phyloP scores from a whole-genome alignment of 371 early-diverging fungal species.

The Globomyces sp. region DNA sequence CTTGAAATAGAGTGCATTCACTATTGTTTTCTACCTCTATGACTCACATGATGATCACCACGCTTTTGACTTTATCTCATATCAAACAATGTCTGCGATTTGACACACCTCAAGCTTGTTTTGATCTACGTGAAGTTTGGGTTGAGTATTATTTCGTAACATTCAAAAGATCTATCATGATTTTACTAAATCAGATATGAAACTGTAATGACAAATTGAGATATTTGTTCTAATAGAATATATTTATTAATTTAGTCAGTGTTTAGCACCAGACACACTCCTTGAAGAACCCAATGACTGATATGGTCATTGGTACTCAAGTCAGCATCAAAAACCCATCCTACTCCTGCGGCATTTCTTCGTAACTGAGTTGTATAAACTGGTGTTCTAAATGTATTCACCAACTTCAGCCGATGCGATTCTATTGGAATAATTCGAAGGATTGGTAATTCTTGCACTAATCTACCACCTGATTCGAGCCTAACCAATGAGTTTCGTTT shows the following conservation, averaged over 20 bases:
- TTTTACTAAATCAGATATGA: too few relatives aligned
- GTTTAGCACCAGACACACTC: slow-evolving; percentile 53
- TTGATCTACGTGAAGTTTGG: too few relatives aligned
- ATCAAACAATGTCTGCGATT: too few relatives aligned
- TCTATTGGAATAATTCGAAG: slow-evolving; percentile 61
- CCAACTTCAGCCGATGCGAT: slow-evolving; percentile 50
- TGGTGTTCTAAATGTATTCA: slow-evolving; percentile 59
- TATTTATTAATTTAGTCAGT: slow-evolving; percentile 29
- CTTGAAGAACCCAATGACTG: slow-evolving; percentile 61
- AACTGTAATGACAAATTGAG: too few relatives aligned
- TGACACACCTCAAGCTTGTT: too few relatives aligned
- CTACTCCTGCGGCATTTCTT: slow-evolving; percentile 57
- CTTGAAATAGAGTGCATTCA: too few relatives aligned
- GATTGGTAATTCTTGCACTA: slow-evolving; percentile 54
- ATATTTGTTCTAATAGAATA: too few relatives aligned
- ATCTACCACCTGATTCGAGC: slow-evolving; percentile 47
- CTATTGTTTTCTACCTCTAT: too few relatives aligned
- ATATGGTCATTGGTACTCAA: slow-evolving; percentile 51
- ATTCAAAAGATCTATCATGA: too few relatives aligned
- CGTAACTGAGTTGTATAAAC: slow-evolving; percentile 60
- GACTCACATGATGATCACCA: too few relatives aligned
- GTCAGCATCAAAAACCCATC: slow-evolving; percentile 65
- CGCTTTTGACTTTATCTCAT: too few relatives aligned
- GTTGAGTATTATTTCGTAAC: too few relatives aligned
- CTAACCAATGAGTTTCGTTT: slow-evolving; percentile 37